A percentile compares a stretch with the other conserved stretches of the same genome.
Conservation (phyloP, 2,329 filamentous ascomycete species). For the Calonectria hongkongensis region DNA sequence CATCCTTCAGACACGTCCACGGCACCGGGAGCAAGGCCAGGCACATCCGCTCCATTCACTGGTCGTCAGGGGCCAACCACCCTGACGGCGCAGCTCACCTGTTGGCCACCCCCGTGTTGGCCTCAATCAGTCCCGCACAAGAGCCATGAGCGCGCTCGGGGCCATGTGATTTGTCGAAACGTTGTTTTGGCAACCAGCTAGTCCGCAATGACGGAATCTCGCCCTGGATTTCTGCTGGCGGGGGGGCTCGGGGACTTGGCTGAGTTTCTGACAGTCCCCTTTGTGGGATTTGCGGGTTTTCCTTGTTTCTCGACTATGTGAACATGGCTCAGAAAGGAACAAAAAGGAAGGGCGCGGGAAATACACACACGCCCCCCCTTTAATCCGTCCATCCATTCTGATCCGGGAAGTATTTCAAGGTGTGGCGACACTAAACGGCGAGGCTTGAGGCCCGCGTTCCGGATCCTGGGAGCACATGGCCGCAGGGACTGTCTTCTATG, state of each 20-base stretch:
- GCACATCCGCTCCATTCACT: conserved; percentile 31
- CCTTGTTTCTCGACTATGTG: not conserved
- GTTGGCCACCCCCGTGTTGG: conserved; percentile 2
- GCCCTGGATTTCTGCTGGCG: conserved; percentile 12
- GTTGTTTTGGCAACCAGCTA: conserved; percentile 10
- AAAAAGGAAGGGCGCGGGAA: not conserved
- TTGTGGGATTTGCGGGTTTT: not conserved
- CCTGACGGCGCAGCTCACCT: conserved; percentile 16
- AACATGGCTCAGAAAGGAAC: not conserved
- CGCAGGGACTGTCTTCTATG: conserved; percentile 45
- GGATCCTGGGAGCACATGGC: conserved; percentile 51
- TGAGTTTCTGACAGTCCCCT: not conserved
- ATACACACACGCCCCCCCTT: conserved; percentile 23
- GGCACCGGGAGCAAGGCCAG: conserved; percentile 13
- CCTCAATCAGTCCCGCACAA: conserved; percentile 28
- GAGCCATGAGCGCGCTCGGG: conserved; percentile 46
- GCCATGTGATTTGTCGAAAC: conserved; percentile 47
- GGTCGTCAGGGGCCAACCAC: conserved; percentile 33
- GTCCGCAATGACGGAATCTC: conserved; percentile 16
- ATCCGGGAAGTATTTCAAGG: conserved; percentile 27
- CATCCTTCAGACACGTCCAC: conserved; percentile 12
- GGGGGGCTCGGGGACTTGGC: not conserved
- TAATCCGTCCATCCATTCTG: not conserved
- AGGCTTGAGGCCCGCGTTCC: conserved; percentile 29
- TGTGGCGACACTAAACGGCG: conserved; percentile 40